Evolutionary conservation across 371 early-diverging fungal genomes (phyloP), one percentile per base, ranked within the genome.

Genomic region (Fennellomyces sp.): DNA sequence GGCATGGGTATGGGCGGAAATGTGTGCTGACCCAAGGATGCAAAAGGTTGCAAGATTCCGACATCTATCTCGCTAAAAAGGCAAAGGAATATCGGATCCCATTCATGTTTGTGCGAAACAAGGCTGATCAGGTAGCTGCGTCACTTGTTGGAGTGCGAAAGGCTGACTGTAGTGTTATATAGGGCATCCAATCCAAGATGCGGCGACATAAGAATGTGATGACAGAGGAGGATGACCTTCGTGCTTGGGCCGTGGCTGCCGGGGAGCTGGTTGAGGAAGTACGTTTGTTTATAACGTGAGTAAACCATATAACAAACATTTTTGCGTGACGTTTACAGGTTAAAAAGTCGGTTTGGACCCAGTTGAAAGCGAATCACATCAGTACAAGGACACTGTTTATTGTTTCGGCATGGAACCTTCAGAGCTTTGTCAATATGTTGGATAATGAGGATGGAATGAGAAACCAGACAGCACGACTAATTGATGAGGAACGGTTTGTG

Each of bases 401-500:
- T 26, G 42, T 80, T 19, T 80, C 81, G 23, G 68, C 78, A 13
- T 65, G 65, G 59, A 68, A 63, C n/a, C 56, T 80, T 5, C 61
- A 67, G 49, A 56, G 64, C 26, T 75, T 76, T 63, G 78, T 80
- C 2, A 55, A 60, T 2, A 64, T 66, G 0, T 65, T 80, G 27
- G 71, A 69, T 47, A 69, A 73, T 53, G 41, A 64, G 15, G 64
- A 74, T 26, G 35, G 55, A 8, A 25, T 49, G 26, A 27, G 27
- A 27, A 53, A 66, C 19, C 51, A 65, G 6, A 25, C 59, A 1
- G n/a, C 74, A 17, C 28, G 56, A 21, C 23, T 69, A 13, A 75
- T 78, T 39, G 72, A 78, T 52, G 78, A 78, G 56, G 63, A 72
- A 42, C 56, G 78, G 2, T 78, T 78, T 33, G 57, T 78, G 52